These are phyloP conservation scores for Dalbergia cultrata DNA, from an alignment of 306 rosid genomes.

Conservation along the genomic window DNA sequence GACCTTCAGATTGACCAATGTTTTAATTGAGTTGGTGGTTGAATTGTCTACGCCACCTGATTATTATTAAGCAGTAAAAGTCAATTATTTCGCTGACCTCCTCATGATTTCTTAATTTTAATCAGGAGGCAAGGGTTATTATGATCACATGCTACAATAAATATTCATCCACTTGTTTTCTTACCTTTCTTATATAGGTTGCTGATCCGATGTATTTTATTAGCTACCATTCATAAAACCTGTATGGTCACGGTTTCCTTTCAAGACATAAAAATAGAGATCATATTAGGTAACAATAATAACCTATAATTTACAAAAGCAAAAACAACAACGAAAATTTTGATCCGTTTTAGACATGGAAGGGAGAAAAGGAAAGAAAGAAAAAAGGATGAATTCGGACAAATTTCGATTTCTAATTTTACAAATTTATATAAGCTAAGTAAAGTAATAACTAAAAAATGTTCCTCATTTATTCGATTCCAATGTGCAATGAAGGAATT, in stretches of 20 bases:
- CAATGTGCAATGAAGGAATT: neutral
- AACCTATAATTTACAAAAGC: neutral
- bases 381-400: neutral
- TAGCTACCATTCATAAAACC: neutral
- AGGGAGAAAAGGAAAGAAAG: neutral
- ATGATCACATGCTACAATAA: slow-evolving; percentile 13
- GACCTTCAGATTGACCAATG: neutral
- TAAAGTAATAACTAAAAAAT: neutral
- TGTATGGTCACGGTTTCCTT: neutral
- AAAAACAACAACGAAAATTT: neutral
- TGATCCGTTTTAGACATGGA: neutral
- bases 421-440: neutral
- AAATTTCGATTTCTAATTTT: neutral
- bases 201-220: neutral
- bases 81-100: neutral
- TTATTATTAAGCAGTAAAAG: neutral
- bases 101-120: neutral
- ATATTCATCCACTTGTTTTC: slow-evolving; percentile 9
- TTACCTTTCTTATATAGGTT: neutral
- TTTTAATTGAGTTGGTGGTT: neutral
- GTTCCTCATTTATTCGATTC: neutral
- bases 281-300: neutral
- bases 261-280: neutral
- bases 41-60: neutral
- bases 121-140: neutral